Base-by-base conservation (phyloP, 495 filamentous ascomycete species). In the Neurospora pannonica region DNA sequence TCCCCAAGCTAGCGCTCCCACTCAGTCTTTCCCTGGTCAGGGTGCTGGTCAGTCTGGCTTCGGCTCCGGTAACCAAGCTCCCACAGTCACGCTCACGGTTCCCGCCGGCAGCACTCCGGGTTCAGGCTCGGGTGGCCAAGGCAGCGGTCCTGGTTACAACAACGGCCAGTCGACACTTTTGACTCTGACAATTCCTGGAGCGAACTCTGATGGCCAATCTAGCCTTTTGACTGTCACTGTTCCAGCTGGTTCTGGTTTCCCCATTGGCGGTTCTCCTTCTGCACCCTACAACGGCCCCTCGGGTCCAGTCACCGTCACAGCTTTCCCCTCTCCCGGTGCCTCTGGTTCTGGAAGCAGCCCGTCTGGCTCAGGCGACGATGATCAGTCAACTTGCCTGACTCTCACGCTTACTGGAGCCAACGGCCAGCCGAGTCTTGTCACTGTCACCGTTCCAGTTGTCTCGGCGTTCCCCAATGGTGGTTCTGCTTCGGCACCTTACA, bases 181-280 rank as follows among this genome's bases (percentile, higher is more conserved):
- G 54, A 67, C 28, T 34, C 28, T 67, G 28, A 67, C 54, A 67
- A 71, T 21, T 36, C 31, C 73, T 60, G 73, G 40, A 43, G 38
- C 73, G 3, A 71, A 31, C 40, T 11, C 31, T 21, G n/a, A 38
- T 62, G 70, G 70, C 9, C 42, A 71, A 19, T 48, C 73, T 36
- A 60, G n/a, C 31, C 37, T 38, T 34, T 28, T 73, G 15, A 73
- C 71, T 60, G 46, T 73, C 46, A 73, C 39, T 60, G 71, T 48
- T 21, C 37, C 37, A 13, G 42, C 17, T 19, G 42, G 42, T 17
- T 36, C 71, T 36, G 40, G 42, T n/a, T 43, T 36, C 24, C 24
- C 31, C 39, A 28, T 36, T 9, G 54, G 54, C 28, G 24, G 28
- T 67, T 6, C 15, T 34, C 54, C 54, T 34, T 67, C 54, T 67